phyloP scores from a whole-genome alignment of 78 protist species.

The Parvularia atlantis region DNA sequence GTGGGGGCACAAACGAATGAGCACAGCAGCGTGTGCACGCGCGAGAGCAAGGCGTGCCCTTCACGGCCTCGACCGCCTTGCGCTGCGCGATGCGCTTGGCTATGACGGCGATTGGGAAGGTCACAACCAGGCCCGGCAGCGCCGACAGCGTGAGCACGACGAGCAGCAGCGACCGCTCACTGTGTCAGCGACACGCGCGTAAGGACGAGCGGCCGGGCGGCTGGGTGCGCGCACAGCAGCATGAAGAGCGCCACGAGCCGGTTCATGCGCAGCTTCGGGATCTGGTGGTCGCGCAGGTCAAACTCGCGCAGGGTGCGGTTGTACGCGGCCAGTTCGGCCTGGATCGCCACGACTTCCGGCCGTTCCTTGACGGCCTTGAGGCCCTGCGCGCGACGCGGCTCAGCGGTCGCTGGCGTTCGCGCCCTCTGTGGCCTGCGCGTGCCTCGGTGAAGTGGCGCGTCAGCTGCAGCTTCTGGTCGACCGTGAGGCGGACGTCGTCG shows the following conservation, averaged over 20 bases:
- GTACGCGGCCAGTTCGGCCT: background rate
- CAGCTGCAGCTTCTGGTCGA: background rate
- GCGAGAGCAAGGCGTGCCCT: too few species aligned
- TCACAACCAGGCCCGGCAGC: background rate
- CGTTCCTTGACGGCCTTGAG: background rate
- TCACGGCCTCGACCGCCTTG: background rate
- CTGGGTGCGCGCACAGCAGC: too few species aligned
- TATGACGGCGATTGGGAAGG: background rate
- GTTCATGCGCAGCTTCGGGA: too few species aligned
- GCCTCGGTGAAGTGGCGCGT: constrained; percentile 8
- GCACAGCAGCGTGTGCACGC: too few species aligned
- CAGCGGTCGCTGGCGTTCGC: too few species aligned
- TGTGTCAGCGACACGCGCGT: too few species aligned
- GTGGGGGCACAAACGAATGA: too few species aligned
- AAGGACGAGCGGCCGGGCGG: too few species aligned
- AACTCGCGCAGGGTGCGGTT: background rate
- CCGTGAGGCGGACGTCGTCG: background rate
- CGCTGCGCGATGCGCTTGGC: background rate
- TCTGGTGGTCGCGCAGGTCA: background rate
- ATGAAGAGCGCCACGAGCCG: background rate
- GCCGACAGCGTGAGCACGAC: background rate
- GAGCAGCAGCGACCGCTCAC: background rate
- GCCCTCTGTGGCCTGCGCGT: too few species aligned
- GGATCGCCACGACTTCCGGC: background rate
- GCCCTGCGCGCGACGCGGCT: too few species aligned